A percentile compares a stretch with the other conserved stretches of the same genome.
Evolutionary conservation across 176 grass and related monocot species (phyloP).

Genomic region (Tillandsia leiboldiana): DNA sequence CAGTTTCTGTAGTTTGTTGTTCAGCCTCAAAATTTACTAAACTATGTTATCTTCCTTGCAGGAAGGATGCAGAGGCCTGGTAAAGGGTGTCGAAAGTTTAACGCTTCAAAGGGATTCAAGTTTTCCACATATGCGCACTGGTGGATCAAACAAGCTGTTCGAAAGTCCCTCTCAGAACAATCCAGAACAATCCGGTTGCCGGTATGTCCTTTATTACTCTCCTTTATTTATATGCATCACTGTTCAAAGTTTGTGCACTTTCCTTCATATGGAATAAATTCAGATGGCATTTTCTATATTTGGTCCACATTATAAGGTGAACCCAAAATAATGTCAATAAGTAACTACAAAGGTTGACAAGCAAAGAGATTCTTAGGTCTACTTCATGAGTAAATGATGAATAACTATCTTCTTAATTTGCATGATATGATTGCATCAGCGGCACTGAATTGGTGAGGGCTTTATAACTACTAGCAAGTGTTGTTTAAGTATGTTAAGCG

Average conservation of each 20-base stretch:
- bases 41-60: constrained; percentile 19
- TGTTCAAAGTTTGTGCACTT: neutral
- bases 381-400: too few species aligned
- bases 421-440: too few species aligned
- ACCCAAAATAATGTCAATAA: too few species aligned
- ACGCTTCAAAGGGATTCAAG: constrained; percentile 81
- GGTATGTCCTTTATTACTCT: constrained; percentile 26
- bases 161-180: constrained; percentile 60
- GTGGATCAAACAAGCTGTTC: constrained; percentile 93
- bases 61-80: constrained; percentile 75
- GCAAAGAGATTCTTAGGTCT: too few species aligned
- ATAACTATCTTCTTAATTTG: too few species aligned
- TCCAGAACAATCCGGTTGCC: constrained; percentile 72
- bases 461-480: too few species aligned
- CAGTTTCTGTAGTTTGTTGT: constrained; percentile 2
- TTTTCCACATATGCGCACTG: constrained; percentile 94
- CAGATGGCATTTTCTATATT: neutral
- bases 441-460: too few species aligned
- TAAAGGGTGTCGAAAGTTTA: constrained; percentile 79
- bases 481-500: too few species aligned
- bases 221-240: constrained; percentile 4
- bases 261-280: neutral
- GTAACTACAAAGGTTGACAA: too few species aligned
- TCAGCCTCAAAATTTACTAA: constrained; percentile 5
- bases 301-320: too few species aligned